Conservation (phyloP, 371 early-diverging fungal genomes). For the Zychaea mexicana region DNA sequence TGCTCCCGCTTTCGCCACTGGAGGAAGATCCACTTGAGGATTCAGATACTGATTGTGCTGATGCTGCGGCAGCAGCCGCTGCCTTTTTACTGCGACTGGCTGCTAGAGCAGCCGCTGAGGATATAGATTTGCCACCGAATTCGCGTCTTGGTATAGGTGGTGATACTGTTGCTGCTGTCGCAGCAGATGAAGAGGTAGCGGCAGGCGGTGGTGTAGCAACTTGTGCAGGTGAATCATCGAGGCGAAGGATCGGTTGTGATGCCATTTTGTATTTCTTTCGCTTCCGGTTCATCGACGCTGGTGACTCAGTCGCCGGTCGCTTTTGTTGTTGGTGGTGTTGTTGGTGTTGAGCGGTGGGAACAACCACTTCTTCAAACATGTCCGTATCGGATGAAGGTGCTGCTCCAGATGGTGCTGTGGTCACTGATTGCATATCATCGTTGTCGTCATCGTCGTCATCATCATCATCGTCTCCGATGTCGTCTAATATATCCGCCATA, state of each 20-base stretch:
- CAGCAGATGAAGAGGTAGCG: not conserved
- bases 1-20: constrained; percentile 14
- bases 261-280: constrained; percentile 20
- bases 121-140: not conserved
- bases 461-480: constrained; percentile 11
- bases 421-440: not conserved
- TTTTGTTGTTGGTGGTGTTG: not conserved
- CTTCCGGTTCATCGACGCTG: not conserved
- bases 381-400: constrained; percentile 8
- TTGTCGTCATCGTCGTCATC: constrained; percentile 15
- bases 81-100: not conserved
- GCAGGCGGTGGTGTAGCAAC: not conserved
- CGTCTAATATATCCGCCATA: constrained; percentile 10
- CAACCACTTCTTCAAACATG: constrained; percentile 9
- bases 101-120: constrained; percentile 3
- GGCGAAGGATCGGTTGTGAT: constrained; percentile 16
- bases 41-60: constrained; percentile 1
- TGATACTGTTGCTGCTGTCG: constrained; percentile 4
- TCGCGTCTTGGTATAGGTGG: not conserved
- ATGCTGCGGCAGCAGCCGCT: not conserved
- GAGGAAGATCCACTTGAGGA: constrained; percentile 15
- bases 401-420: not conserved
- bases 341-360: not conserved
- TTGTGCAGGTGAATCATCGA: constrained; percentile 11
- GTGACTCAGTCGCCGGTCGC: constrained; percentile 1